phyloP scores from a whole-genome alignment of 208 protist genomes.

The Crithidia fasciculata region DNA sequence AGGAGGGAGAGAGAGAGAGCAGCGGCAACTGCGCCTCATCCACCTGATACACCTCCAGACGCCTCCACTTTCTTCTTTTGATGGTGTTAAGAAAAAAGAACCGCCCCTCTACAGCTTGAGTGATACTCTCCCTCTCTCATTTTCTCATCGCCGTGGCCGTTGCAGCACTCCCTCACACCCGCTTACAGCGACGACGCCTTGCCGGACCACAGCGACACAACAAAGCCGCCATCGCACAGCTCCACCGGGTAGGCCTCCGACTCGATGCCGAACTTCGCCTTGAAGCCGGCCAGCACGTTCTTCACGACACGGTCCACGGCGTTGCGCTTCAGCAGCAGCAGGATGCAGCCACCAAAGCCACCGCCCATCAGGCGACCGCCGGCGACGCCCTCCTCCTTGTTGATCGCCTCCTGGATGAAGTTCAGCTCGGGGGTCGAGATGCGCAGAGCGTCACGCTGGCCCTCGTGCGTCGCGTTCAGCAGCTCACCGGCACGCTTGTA shows the following conservation, averaged over 20 bases:
- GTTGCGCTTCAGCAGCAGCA: conserved; percentile 52
- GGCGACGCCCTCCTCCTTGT: conserved; percentile 59
- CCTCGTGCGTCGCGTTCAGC: conserved; percentile 62
- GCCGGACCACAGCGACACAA: conserved; percentile 44
- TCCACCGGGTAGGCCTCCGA: conserved; percentile 60
- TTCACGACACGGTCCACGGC: conserved; percentile 53
- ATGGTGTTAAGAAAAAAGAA: not conserved
- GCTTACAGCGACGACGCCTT: conserved; percentile 32
- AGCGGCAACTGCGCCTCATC: not conserved
- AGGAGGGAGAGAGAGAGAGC: not conserved
- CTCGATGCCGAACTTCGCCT: conserved; percentile 52
- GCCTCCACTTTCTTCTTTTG: not conserved
- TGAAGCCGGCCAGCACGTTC: conserved; percentile 51
- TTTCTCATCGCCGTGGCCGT: not conserved
- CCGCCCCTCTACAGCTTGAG: no score
- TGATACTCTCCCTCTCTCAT: not conserved
- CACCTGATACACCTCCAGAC: not conserved
- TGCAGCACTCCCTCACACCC: not conserved
- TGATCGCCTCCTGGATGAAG: conserved; percentile 65
- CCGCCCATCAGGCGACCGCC: conserved; percentile 83
- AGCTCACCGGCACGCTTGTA: conserved; percentile 61
- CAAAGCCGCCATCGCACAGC: conserved; percentile 59
- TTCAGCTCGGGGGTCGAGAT: conserved; percentile 81
- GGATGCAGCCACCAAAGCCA: conserved; percentile 86
- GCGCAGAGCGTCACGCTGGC: conserved; percentile 63